These are phyloP conservation scores for Diaporthe nobilis DNA, from an alignment of 2,329 filamentous ascomycete genomes.

Conservation along the genomic window DNA sequence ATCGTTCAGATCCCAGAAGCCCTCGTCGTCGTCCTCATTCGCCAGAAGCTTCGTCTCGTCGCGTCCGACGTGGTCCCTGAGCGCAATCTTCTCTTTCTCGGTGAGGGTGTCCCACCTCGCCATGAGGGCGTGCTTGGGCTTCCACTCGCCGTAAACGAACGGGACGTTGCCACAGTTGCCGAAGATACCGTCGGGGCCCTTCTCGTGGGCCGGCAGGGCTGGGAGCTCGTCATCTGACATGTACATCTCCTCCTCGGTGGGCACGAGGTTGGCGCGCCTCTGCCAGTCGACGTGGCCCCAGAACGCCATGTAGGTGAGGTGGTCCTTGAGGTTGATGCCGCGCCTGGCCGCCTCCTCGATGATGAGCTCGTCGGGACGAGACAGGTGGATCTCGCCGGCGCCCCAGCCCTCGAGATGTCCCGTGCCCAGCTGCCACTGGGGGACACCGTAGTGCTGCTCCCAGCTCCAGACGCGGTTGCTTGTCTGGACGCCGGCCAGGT, in stretches of 20 bases:
- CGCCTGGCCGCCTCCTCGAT: conserved; percentile 68
- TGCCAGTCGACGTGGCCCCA: conserved; percentile 73
- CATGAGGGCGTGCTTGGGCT: conserved; percentile 60
- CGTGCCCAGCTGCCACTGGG: conserved; percentile 64
- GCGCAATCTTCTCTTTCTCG: conserved; percentile 53
- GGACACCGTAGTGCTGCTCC: conserved; percentile 61
- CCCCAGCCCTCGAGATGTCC: conserved; percentile 72
- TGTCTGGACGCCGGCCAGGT: conserved; percentile 51
- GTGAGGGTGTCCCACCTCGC: conserved; percentile 58
- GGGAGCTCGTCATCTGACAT: conserved; percentile 62
- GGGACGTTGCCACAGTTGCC: conserved; percentile 52
- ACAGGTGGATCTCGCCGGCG: conserved; percentile 58
- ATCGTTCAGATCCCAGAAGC: conserved; percentile 35
- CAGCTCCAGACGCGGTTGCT: conserved; percentile 49
- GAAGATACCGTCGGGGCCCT: conserved; percentile 17
- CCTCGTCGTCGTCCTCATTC: conserved; percentile 40
- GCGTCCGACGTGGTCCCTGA: conserved; percentile 51
- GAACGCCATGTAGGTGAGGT: conserved; percentile 69
- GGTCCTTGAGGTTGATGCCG: conserved; percentile 65
- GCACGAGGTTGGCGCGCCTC: conserved; percentile 65
- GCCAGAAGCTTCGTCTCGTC: conserved; percentile 45
- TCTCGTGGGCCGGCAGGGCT: conserved; percentile 39
- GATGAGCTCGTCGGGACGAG: conserved; percentile 71
- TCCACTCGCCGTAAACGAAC: conserved; percentile 55
- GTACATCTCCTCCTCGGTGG: conserved; percentile 65